phyloP scores from a whole-genome alignment of 768 basidiomycete genomes.

The Trametes coccinea region DNA sequence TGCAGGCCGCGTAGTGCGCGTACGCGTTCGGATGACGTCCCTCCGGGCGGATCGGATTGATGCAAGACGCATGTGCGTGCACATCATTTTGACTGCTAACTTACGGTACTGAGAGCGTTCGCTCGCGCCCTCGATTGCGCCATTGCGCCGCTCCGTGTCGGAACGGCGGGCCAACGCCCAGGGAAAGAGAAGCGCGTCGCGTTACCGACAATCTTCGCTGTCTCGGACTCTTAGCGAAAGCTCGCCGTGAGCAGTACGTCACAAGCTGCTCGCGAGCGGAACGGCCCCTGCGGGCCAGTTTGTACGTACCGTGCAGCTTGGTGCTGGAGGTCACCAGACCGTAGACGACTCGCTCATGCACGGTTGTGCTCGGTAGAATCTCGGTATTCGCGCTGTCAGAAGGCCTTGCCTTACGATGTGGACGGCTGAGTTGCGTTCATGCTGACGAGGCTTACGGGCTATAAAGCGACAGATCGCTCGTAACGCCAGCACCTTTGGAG shows the following conservation, averaged over 20 bases:
- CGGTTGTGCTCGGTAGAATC: background rate
- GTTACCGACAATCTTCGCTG: background rate
- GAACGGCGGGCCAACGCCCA: conserved; percentile 1
- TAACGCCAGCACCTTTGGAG: background rate
- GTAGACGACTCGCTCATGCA: background rate
- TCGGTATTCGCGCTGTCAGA: conserved; percentile 5
- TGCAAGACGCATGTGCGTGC: too few species aligned
- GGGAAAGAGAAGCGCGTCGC: background rate
- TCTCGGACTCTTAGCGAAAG: background rate
- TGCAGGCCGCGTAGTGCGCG: too few species aligned
- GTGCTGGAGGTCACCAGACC: background rate
- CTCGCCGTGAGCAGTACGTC: too few species aligned
- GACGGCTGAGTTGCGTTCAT: background rate
- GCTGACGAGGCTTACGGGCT: background rate
- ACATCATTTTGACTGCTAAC: too few species aligned
- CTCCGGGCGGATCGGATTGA: too few species aligned
- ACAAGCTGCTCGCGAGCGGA: background rate
- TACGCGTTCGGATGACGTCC: too few species aligned
- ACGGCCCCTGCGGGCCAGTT: background rate
- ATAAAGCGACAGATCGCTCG: background rate
- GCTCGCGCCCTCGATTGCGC: too few species aligned
- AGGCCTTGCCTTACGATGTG: background rate
- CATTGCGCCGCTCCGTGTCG: conserved; percentile 16
- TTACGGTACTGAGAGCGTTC: too few species aligned
- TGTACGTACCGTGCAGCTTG: background rate